Evolutionary conservation across 2,329 filamentous ascomycete species (phyloP).

Genomic region (Penicillium aurantiogriseum): DNA sequence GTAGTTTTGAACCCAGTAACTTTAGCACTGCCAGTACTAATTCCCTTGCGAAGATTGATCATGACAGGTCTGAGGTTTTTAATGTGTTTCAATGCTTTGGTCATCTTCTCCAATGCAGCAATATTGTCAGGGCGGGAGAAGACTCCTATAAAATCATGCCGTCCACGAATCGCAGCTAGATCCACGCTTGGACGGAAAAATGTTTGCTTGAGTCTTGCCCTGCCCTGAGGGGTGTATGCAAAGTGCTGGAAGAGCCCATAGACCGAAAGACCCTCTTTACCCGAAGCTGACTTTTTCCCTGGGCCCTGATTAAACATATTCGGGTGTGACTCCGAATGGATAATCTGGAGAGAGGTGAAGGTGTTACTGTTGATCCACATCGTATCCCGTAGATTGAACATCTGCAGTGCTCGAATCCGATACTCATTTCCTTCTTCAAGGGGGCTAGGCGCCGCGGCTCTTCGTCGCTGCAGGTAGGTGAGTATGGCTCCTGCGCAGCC

Average conservation of each 20-base stretch:
- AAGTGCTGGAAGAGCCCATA: slow-evolving; percentile 78
- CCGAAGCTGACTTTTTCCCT: slow-evolving; percentile 57
- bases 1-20: slow-evolving; percentile 60
- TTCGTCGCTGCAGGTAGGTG: slow-evolving; percentile 70
- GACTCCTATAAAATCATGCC: slow-evolving; percentile 67
- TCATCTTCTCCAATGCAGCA: slow-evolving; percentile 54
- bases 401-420: slow-evolving; percentile 63
- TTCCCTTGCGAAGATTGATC: slow-evolving; percentile 71
- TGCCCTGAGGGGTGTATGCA: slow-evolving; percentile 77
- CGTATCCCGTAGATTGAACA: slow-evolving; percentile 66
- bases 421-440: slow-evolving; percentile 41
- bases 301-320: slow-evolving; percentile 75
- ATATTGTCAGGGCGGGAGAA: slow-evolving; percentile 69
- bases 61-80: slow-evolving; percentile 72
- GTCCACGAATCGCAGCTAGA: slow-evolving; percentile 64
- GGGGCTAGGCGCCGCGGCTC: slow-evolving; percentile 58
- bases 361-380: slow-evolving; percentile 82
- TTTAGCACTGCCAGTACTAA: slow-evolving; percentile 55
- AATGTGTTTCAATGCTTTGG: slow-evolving; percentile 64
- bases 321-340: slow-evolving; percentile 78
- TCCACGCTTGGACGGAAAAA: slow-evolving; percentile 78
- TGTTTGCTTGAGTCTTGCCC: slow-evolving; percentile 67
- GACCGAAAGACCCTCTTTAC: slow-evolving; percentile 79
- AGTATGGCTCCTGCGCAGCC: slow-evolving; percentile 86
- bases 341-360: slow-evolving; percentile 76